Percentiles rank a stretch among this genome's conserved stretches.
Evolutionary conservation across 495 filamentous ascomycete species (phyloP).

Genomic region (Hypoxylon fragiforme): DNA sequence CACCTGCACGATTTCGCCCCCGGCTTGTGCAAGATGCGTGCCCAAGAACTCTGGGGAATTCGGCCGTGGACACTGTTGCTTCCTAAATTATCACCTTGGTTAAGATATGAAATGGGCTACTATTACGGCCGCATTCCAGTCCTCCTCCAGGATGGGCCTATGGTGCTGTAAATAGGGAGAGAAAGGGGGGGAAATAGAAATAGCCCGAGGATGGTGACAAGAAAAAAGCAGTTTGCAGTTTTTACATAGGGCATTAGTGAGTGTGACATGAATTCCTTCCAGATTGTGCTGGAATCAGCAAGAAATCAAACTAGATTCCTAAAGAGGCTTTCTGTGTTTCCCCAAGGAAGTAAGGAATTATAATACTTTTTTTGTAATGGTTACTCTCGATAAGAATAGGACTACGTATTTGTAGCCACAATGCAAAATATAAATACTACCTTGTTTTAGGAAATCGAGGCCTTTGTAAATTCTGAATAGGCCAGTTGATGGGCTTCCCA

Average conservation of each 20-base stretch:
- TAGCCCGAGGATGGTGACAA: too few species aligned
- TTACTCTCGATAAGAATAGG: too few species aligned
- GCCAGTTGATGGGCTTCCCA: too few species aligned
- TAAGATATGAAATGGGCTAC: slow-evolving; percentile 1
- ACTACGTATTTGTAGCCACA: too few species aligned
- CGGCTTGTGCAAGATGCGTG: slow-evolving; percentile 29
- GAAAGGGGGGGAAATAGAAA: slow-evolving; percentile 9
- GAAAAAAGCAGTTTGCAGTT: too few species aligned
- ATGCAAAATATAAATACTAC: too few species aligned
- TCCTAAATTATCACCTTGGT: slow-evolving; percentile 15
- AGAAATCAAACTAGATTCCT: neutral
- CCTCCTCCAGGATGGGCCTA: slow-evolving; percentile 20
- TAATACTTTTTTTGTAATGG: too few species aligned
- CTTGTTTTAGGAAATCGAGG: neutral
- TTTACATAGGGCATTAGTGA: neutral
- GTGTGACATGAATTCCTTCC: slow-evolving; percentile 14
- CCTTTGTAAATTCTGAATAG: neutral
- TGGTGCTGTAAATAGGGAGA: slow-evolving; percentile 9
- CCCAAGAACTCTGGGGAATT: slow-evolving; percentile 27
- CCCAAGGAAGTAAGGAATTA: too few species aligned
- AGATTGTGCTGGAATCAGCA: too few species aligned
- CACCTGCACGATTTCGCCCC: slow-evolving; percentile 36
- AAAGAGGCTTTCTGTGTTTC: neutral
- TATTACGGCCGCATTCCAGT: slow-evolving; percentile 22
- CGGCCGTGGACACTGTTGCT: slow-evolving; percentile 15